Percentiles rank a stretch among this genome's conserved stretches.
phyloP scores from a whole-genome alignment of 352 stramenopile genomes.

The Thraustochytrium sp. region DNA sequence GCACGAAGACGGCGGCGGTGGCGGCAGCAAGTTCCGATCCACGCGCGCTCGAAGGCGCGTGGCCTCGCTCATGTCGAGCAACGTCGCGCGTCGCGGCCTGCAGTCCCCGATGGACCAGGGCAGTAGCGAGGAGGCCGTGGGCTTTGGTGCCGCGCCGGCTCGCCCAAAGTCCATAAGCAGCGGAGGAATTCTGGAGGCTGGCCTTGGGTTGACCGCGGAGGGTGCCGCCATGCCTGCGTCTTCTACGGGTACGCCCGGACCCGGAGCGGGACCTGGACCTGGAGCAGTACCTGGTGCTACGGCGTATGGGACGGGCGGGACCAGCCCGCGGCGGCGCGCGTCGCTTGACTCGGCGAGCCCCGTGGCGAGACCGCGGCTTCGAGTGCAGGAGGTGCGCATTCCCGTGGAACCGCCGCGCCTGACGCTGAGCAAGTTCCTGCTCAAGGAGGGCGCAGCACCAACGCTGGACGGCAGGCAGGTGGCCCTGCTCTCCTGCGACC shows the following conservation, averaged over 20 bases:
- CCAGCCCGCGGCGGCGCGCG: background rate
- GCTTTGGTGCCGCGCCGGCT: no score
- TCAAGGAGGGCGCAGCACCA: background rate
- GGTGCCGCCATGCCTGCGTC: no score
- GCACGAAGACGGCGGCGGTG: no score
- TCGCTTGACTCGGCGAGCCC: no score
- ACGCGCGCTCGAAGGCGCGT: background rate
- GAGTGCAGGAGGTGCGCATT: background rate
- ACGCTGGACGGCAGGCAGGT: background rate
- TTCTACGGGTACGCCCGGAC: no score
- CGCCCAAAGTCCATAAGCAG: no score
- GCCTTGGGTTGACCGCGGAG: background rate
- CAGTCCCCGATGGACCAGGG: background rate
- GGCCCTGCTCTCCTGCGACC: background rate
- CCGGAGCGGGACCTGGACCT: no score
- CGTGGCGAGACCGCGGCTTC: background rate
- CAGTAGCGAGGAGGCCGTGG: background rate
- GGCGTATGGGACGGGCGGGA: background rate
- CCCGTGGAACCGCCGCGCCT: background rate
- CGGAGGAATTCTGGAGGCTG: no score
- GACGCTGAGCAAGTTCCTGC: background rate
- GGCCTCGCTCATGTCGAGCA: background rate
- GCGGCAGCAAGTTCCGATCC: background rate
- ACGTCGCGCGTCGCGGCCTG: background rate
- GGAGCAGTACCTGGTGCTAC: no score